Evolutionary conservation across 202 grass and related monocot species (phyloP), one percentile per base, ranked within the genome.

Genomic region (Zoysia matrella): DNA sequence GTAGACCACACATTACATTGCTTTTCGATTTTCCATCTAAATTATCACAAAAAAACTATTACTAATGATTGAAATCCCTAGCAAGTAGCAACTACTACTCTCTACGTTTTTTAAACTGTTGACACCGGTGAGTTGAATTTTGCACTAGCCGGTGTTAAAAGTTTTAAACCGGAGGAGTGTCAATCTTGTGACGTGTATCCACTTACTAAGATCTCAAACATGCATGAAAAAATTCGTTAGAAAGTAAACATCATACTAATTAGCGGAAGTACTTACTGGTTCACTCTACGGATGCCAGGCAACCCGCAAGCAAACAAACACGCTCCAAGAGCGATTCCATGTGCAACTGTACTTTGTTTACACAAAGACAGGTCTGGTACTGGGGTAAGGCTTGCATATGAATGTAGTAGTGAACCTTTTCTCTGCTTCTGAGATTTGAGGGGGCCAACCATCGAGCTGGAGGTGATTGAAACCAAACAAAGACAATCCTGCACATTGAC

Each of bases 261-360:
- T 16, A 60, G 94, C 51, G 5, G 6, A 67, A 30, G 45, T 75
- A 82, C 46, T 61, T 67, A 82, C 43, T 36, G 69, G 73, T 82
- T 82, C 81, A 82, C 13, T 82, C 72, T 61, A 82, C 41, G 60
- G 40, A 49, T 73, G 78, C 67, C 56, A 57, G 60, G 70, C 44
- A 78, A 65, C 48, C 22, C 57, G 22, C 22, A 22, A 22, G 48
- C 67, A 86, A 82, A 69, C 78, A 89, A 69, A 67, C 73, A 82
- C 83, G n/a, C 41, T n/a, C 65, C 52, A 46, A 8, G 67, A 64
- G 49, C 45, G 61, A 78, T 89, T 89, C 87, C 83, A 89, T 86
- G 83, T 82, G 88, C 83, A 86, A 86, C 68, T 78, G 88, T 86
- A 89, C 78, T 86, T 89, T 78, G 67, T 73, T 82, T 74, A 74